Percentiles rank a stretch among this genome's conserved stretches.
phyloP scores from a whole-genome alignment of 2,329 filamentous ascomycete genomes.

The Cladophialophora exuberans region DNA sequence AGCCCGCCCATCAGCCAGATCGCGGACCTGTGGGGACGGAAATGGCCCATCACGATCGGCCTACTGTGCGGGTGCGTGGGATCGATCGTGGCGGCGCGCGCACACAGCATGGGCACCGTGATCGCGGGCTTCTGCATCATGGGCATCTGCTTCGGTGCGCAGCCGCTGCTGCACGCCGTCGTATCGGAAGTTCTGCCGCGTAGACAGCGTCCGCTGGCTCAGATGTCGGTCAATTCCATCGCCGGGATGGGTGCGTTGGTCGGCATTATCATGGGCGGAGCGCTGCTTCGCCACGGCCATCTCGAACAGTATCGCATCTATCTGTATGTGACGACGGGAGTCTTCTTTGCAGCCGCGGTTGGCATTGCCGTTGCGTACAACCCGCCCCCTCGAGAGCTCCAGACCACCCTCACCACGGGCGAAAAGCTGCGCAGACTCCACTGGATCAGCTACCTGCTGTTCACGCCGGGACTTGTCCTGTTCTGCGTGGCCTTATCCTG shows the following conservation, averaged over 20 bases:
- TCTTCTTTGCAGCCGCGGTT: conserved; percentile 42
- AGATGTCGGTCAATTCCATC: conserved; percentile 16
- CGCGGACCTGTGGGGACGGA: conserved; percentile 23
- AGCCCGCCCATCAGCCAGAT: conserved; percentile 21
- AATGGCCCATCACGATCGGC: conserved; percentile 13
- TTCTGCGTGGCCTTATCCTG: conserved; percentile 52
- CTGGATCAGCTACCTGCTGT: conserved; percentile 54
- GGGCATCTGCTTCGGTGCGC: conserved; percentile 9
- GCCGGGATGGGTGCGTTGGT: conserved; percentile 9
- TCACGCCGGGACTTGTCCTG: conserved; percentile 47
- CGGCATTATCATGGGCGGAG: conserved; percentile 12
- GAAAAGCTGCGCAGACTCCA: conserved; percentile 52
- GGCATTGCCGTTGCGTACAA: conserved; percentile 48
- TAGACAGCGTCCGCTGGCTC: conserved; percentile 17
- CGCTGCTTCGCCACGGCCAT: conserved; percentile 1
- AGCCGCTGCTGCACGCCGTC: conserved; percentile 21
- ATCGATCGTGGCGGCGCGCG: conserved; percentile 14
- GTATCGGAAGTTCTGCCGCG: conserved; percentile 24
- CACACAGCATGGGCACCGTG: conserved; percentile 16
- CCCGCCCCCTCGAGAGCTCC: conserved; percentile 47
- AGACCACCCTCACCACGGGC: conserved; percentile 18
- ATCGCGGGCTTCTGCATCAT: conserved; percentile 18
- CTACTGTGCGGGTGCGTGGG: conserved; percentile 17
- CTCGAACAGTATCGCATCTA: conserved; percentile 21
- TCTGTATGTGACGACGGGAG: conserved; percentile 16